These are phyloP conservation scores for Colletotrichum karsti DNA, from an alignment of 2,329 filamentous ascomycete species.

Conservation along the genomic window DNA sequence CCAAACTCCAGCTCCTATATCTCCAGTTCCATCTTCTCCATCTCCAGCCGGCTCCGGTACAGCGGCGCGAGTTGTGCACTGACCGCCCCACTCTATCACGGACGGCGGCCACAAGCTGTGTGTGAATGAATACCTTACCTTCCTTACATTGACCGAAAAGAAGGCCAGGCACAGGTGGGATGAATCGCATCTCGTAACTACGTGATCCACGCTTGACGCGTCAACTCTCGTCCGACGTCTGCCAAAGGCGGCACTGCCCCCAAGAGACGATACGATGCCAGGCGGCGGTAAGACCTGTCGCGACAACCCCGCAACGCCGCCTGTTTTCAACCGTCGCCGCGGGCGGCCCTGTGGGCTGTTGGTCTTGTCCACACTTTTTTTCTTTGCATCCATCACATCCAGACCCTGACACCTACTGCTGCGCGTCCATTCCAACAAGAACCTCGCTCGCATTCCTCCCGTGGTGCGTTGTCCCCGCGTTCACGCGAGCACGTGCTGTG, in stretches of 20 bases:
- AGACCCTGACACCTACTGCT: background rate
- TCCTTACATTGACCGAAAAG: background rate
- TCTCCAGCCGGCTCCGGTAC: conserved; percentile 8
- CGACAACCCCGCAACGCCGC: background rate
- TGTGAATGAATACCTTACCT: too few species aligned
- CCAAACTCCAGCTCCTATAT: background rate
- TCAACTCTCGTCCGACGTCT: background rate
- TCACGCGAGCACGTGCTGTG: conserved; percentile 6
- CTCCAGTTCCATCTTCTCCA: background rate
- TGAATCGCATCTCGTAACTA: background rate
- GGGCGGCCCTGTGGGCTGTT: too few species aligned
- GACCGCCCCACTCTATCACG: background rate
- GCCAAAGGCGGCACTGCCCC: background rate
- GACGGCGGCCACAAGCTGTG: background rate
- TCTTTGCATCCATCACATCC: too few species aligned
- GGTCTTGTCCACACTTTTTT: background rate
- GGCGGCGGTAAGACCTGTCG: background rate
- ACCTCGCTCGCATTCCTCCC: background rate
- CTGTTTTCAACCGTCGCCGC: background rate
- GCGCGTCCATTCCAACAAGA: background rate
- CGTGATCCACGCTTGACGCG: background rate
- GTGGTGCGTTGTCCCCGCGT: conserved; percentile 8
- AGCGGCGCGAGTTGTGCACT: conserved; percentile 8
- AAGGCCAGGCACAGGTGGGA: background rate
- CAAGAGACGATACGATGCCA: background rate